These are phyloP conservation scores for Ophiocordyceps unilateralis DNA, from an alignment of 2,329 filamentous ascomycete species.

Conservation along the genomic window DNA sequence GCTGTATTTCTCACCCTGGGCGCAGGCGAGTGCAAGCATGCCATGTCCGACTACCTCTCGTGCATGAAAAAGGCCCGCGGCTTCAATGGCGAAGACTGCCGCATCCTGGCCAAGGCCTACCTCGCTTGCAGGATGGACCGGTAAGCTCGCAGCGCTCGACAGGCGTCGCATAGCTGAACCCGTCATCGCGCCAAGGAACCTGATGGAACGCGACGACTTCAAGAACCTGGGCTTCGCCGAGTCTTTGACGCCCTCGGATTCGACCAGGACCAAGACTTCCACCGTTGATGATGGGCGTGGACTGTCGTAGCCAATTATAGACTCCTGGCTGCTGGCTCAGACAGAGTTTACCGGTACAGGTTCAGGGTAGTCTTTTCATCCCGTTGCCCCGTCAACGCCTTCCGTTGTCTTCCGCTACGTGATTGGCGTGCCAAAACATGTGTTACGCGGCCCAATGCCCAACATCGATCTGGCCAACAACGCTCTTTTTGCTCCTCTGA, in stretches of 20 bases:
- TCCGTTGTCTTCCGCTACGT: neutral
- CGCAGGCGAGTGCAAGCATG: constrained; percentile 75
- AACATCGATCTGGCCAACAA: neutral
- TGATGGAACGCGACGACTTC: constrained; percentile 93
- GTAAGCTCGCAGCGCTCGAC: constrained; percentile 29
- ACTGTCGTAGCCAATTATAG: too few relatives aligned
- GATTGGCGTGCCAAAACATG: constrained; percentile 4
- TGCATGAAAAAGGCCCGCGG: constrained; percentile 77
- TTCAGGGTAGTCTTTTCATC: neutral
- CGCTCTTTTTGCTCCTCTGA: neutral
- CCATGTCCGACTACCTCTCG: constrained; percentile 70
- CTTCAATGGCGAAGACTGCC: constrained; percentile 73
- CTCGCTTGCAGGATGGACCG: constrained; percentile 86
- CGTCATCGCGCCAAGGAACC: constrained; percentile 41
- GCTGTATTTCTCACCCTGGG: neutral
- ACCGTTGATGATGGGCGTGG: too few relatives aligned
- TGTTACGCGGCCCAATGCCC: neutral
- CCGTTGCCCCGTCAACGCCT: constrained; percentile 10
- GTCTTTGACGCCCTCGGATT: constrained; percentile 5
- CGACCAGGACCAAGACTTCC: constrained; percentile 12
- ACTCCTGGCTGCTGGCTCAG: neutral
- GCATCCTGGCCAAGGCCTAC: constrained; percentile 74
- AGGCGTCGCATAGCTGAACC: neutral
- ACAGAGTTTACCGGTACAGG: neutral
- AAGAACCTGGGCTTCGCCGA: constrained; percentile 67